Conservation (phyloP, 306 rosid species). For the Crataegus laevigata region DNA sequence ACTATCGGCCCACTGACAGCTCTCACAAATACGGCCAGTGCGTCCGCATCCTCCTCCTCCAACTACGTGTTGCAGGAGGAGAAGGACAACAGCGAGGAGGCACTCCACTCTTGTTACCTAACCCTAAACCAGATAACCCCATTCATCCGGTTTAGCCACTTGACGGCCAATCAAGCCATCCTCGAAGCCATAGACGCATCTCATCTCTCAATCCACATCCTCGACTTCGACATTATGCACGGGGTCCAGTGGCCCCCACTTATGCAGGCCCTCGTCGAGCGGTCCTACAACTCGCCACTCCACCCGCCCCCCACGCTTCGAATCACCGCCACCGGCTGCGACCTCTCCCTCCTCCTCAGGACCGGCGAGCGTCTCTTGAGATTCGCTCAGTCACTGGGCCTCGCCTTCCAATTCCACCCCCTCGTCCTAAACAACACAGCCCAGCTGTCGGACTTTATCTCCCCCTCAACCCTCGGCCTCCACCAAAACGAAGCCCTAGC, state of each 20-base stretch:
- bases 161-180: constrained; percentile 56
- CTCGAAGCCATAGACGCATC: constrained; percentile 36
- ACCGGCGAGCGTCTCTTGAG: constrained; percentile 43
- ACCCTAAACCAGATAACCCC: constrained; percentile 51
- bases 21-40: background rate
- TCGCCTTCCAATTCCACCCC: constrained; percentile 43
- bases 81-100: background rate
- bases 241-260: constrained; percentile 62
- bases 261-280: constrained; percentile 52
- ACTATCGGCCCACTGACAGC: background rate
- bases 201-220: constrained; percentile 33
- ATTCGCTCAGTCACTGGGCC: constrained; percentile 44
- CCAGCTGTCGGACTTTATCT: background rate
- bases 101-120: constrained; percentile 33
- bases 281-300: constrained; percentile 13
- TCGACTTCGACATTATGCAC: constrained; percentile 50
- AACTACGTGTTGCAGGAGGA: background rate
- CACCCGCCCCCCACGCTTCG: constrained; percentile 41
- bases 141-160: constrained; percentile 38
- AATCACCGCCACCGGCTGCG: constrained; percentile 43
- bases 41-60: background rate
- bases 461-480: constrained; percentile 13
- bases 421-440: constrained; percentile 13
- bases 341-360: constrained; percentile 24
- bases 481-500: constrained; percentile 41